These are phyloP conservation scores for Fraxinus latifolia DNA, from an alignment of 305 asterid species.

Conservation along the genomic window DNA sequence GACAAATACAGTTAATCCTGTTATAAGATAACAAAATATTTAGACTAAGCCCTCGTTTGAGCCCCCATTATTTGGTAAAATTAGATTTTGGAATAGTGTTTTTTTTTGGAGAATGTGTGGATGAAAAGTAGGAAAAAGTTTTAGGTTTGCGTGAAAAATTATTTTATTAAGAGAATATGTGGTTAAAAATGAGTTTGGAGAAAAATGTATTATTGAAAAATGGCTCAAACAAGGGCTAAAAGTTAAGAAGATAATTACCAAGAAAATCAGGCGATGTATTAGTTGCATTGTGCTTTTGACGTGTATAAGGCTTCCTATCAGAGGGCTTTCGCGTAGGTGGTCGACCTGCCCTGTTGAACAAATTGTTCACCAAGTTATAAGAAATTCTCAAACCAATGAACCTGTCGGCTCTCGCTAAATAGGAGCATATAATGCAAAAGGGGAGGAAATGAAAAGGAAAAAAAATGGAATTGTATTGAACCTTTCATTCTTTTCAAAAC, in stretches of 20 bases:
- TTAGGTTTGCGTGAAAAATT: background rate
- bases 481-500: conserved; percentile 81
- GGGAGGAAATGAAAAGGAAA: conserved; percentile 3
- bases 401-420: conserved; percentile 5
- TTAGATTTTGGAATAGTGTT: background rate
- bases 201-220: background rate
- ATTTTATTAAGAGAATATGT: background rate
- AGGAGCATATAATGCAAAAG: background rate
- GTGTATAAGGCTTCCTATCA: conserved; percentile 75
- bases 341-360: conserved; percentile 72
- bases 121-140: background rate
- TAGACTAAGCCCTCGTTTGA: background rate
- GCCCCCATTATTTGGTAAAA: background rate
- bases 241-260: conserved; percentile 41
- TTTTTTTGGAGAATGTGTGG: background rate
- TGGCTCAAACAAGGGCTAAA: background rate
- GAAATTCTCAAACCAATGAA: conserved; percentile 4
- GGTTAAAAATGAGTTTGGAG: background rate
- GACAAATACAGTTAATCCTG: conserved; percentile 5
- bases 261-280: conserved; percentile 65
- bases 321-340: conserved; percentile 83
- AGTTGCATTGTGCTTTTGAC: conserved; percentile 65
- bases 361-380: conserved; percentile 28
- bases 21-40: conserved; percentile 1
- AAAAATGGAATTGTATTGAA: conserved; percentile 24